Conservation (phyloP, 2,329 filamentous ascomycete genomes). For the Aureobasidium sp. region DNA sequence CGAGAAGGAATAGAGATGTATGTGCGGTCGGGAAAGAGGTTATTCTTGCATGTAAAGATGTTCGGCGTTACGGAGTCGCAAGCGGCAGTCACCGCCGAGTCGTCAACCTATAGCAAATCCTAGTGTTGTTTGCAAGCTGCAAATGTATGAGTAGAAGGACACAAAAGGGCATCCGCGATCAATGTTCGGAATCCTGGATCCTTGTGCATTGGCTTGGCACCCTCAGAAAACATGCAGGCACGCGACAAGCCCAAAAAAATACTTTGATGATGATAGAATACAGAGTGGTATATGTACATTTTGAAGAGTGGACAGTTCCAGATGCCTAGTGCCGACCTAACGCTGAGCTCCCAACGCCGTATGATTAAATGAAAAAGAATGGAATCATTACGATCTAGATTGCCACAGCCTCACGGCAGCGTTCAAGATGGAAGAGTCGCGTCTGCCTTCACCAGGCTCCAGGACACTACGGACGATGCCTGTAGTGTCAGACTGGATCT, state of each 20-base stretch:
- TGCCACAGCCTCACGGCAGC: constrained; percentile 7
- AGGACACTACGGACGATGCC: constrained; percentile 13
- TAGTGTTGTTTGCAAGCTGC: no score
- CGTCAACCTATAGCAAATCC: no score
- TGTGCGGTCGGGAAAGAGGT: neutral
- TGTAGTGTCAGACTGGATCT: neutral
- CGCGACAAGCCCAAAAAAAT: neutral
- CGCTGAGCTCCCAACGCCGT: neutral
- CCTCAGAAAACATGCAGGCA: neutral
- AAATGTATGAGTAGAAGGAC: no score
- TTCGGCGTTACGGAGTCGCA: neutral
- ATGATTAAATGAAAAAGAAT: neutral
- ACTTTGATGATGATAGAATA: neutral
- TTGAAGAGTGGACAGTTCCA: neutral
- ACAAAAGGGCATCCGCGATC: neutral
- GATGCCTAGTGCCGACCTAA: neutral
- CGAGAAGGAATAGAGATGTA: neutral
- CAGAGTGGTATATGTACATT: constrained; percentile 7
- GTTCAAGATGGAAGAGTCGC: neutral
- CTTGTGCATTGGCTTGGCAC: neutral
- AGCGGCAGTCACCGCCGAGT: neutral
- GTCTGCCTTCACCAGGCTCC: constrained; percentile 11
- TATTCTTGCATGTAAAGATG: neutral
- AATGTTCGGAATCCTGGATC: no score
- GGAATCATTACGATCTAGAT: neutral